Evolutionary conservation across 2,329 filamentous ascomycete species (phyloP), one percentile per base, ranked within the genome.

Genomic region (Pezicula carpinea): DNA sequence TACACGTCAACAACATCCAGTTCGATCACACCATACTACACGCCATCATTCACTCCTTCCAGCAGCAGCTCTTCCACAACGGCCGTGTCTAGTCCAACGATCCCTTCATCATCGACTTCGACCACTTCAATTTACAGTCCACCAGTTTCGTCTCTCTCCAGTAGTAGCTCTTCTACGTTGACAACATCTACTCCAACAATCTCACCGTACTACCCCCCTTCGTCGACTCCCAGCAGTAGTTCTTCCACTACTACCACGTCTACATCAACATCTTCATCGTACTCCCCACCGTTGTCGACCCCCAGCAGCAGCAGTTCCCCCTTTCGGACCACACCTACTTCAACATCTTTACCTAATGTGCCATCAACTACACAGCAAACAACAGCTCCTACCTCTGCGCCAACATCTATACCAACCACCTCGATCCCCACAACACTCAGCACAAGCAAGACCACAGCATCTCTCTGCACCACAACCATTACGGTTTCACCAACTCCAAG

Each of bases 391-490:
- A 4, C 6, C 2, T 10, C 10, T 26, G 2, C 23, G 10, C 23
- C 10, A 26, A 26, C 23, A 26, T 29, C 26, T 13, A 29, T 11
- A 29, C 6, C 26, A 29, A 29, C 26, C 10, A 29, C 26, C 26
- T 29, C 26, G 13, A 29, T 13, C 26, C 8, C 5, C 13, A 10
- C 26, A 29, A 29, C 26, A 10, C 26, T 29, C 33, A 56, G 51
- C 10, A 58, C 61, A 33, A 65, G 62, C 22, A 69, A 65, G 18
- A 68, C 68, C 14, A 63, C 60, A 22, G 61, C 63, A 33, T 58
- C 68, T n/a, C 60, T 74, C 44, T 80, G 76, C 63, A 75, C 71
- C 8, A 64, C 69, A 40, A 77, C 73, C 19, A 60, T 35, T n/a
- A 55, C 47, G 3, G 47, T 48, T 19, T 44, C 69, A 10, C 60